These are phyloP conservation scores for Talaromyces sp. DNA, from an alignment of 2,329 filamentous ascomycete species.

Conservation along the genomic window DNA sequence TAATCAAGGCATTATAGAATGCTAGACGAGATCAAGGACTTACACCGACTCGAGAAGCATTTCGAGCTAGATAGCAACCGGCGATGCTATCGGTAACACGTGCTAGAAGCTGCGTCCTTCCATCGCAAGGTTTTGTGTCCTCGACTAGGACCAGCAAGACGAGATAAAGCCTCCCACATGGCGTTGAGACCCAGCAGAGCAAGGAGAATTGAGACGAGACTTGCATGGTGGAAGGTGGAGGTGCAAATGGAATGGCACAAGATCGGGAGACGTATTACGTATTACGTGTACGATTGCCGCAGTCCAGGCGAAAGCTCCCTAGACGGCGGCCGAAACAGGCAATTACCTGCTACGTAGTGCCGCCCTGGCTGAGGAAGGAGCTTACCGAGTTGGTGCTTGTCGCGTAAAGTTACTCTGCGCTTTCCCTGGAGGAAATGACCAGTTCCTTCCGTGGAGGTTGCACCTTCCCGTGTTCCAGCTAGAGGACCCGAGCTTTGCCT, in stretches of 20 bases:
- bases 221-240: background rate
- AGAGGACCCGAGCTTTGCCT: background rate
- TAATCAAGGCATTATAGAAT: background rate
- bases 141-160: background rate
- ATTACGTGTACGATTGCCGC: background rate
- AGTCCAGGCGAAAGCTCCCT: background rate
- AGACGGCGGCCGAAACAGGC: background rate
- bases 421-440: background rate
- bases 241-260: background rate
- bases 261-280: background rate
- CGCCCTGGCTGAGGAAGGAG: background rate
- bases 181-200: background rate
- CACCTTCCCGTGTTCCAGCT: background rate
- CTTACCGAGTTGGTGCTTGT: background rate
- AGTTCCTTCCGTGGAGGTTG: background rate
- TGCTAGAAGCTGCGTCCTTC: background rate
- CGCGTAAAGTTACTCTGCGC: constrained; percentile 2
- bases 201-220: background rate
- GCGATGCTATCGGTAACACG: background rate
- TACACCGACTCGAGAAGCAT: background rate
- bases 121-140: background rate
- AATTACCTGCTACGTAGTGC: background rate
- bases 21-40: background rate
- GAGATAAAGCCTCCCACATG: background rate
- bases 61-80: background rate